Conservation (phyloP, 345 rosid species). For the Adansonia digitata region DNA sequence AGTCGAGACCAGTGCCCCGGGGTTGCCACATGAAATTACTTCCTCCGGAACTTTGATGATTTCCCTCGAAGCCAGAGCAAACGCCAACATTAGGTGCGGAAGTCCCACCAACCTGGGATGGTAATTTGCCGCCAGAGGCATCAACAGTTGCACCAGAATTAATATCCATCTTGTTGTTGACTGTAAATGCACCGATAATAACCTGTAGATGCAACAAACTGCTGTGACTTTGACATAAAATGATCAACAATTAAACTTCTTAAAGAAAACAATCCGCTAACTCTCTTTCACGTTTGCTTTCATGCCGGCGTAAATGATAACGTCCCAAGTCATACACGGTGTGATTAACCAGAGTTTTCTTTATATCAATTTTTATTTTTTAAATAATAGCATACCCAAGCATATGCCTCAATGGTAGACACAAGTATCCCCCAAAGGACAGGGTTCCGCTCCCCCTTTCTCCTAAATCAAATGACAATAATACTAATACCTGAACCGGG, state of each 20-base stretch:
- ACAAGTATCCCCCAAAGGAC: neutral
- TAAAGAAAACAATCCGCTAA: neutral
- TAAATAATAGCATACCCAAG: neutral
- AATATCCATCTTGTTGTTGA: slow-evolving; percentile 45
- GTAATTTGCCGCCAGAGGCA: slow-evolving; percentile 41
- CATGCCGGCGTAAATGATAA: neutral
- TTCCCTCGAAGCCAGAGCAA: slow-evolving; percentile 43
- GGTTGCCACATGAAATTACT: slow-evolving; percentile 50
- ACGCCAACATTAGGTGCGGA: slow-evolving; percentile 34
- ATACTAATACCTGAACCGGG: slow-evolving; percentile 66
- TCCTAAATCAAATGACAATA: neutral
- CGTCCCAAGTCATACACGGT: too few species aligned
- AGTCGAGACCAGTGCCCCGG: slow-evolving; percentile 37
- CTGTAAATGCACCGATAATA: slow-evolving; percentile 55
- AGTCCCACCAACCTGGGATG: slow-evolving; percentile 45
- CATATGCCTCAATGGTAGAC: neutral
- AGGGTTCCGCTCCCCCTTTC: neutral
- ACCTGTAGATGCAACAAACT: too few species aligned
- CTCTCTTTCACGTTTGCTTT: neutral
- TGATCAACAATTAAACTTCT: neutral
- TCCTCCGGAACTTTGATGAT: slow-evolving; percentile 38
- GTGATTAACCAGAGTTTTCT: neutral
- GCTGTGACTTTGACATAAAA: neutral
- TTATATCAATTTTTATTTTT: neutral
- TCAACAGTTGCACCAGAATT: slow-evolving; percentile 39